Evolutionary conservation across 2,329 filamentous ascomycete species (phyloP), one percentile per base, ranked within the genome.

Genomic region (Venturia effusa): DNA sequence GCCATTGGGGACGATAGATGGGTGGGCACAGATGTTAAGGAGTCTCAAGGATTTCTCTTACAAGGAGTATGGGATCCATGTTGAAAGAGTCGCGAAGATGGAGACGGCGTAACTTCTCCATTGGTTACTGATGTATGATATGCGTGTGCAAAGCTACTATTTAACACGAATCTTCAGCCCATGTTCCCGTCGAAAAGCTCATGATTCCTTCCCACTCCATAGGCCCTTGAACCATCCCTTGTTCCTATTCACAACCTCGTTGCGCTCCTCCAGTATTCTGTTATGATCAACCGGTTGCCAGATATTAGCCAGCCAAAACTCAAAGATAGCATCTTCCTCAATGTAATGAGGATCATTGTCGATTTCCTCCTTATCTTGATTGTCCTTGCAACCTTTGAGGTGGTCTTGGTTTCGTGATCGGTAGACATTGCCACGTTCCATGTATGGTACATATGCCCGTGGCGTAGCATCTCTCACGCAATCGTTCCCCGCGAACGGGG

Each of bases 41-140:
- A 61, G 60, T 37, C 60, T 61, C 8, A 40, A 61, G 60, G 43
- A 61, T 34, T 61, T 61, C 37, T 40, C 57, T 15, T 60, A 60
- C 30, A 34, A 24, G 22, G 57, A 60, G 39, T 60, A 40, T 60
- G 57, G 32, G 13, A 60, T 41, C n/a, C 24, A 15, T 60, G 54
- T 59, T 19, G 54, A 24, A 1, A 11, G 43, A 24, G 43, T 3
- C n/a, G 24, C 22, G 43, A 48, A 48, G n/a, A 10, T n/a, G 13
- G n/a, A 24, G 43, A 48, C 7, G 43, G 24, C 7, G 43, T 17
- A 24, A n/a, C 10, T 24, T 8, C 10, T 22, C n/a, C 5, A 48
- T 24, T 48, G n/a, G n/a, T 6, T 48, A n/a, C n/a, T n/a, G n/a
- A n/a, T n/a, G n/a, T n/a, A n/a, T n/a, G n/a, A n/a, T n/a, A n/a